Base-by-base conservation (phyloP, 306 rosid genomes). In the Arachis stenosperma region DNA sequence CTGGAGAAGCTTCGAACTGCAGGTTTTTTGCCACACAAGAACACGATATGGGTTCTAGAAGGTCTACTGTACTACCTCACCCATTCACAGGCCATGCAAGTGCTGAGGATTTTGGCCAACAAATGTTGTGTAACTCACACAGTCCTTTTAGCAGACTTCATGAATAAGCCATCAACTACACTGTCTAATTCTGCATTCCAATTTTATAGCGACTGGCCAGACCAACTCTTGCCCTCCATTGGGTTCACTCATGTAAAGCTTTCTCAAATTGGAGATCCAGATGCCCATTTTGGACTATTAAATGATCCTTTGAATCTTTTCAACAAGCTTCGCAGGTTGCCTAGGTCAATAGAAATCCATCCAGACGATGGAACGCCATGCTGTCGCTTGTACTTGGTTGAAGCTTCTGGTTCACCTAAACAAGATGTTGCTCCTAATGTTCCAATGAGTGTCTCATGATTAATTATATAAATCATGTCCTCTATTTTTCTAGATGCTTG, bases 171-270 rank as follows among this genome's bases (percentile, higher is more conserved):
- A 37, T 91, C 99, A 68, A 94, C 90, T 42, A 88, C 91, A 10
- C 86, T 91, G 62, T 86, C 96, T 55, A 75, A 75, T 59, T 91
- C 98, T 43, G 71, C 81, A 46, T 94, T 86, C 82, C 92, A 89
- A 75, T 91, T 94, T 87, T 94, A 94, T 81, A 85, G 99, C 76
- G 99, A 94, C 78, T 94, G 99, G 97, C 99, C 98, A 3, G 99
- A 91, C 54, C 92, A 89, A 69, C 97, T 94, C 76, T 82, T 94
- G 44, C 99, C 99, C 75, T 88, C 97, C 50, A 86, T 94, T 43
- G 99, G 97, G 30, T 94, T 91, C 81, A 64, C 87, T 36, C 78
- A 75, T 41, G 97, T 92, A 29, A 86, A 77, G 68, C 96, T 94
- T 70, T 91, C 99, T 43, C 99, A 94, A 75, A 94, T 91, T 83